Conservation (phyloP, 2,329 filamentous ascomycete genomes). For the Tolypocladium paradoxum region DNA sequence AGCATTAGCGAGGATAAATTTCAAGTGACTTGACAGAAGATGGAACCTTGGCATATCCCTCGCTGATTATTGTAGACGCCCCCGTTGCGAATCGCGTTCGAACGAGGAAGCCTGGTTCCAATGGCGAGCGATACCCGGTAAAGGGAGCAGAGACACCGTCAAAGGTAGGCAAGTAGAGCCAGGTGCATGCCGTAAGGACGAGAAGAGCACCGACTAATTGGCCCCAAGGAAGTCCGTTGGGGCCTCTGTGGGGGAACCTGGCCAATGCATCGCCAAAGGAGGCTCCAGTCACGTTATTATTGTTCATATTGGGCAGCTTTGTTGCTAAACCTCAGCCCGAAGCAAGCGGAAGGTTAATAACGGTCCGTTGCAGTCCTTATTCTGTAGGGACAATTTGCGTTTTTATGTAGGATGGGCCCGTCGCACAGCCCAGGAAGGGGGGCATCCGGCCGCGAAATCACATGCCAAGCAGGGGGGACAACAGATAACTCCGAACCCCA, state of each 20-base stretch:
- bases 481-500: neutral
- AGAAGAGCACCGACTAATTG: neutral
- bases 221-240: neutral
- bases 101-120: constrained; percentile 3
- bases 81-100: constrained; percentile 1
- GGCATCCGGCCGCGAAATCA: neutral
- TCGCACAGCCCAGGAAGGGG: neutral
- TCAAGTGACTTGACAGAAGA: too few relatives aligned
- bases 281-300: neutral
- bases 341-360: neutral
- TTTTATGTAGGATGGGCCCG: neutral
- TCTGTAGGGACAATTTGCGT: neutral
- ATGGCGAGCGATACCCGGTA: constrained; percentile 2
- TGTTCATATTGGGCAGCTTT: neutral
- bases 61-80: constrained; percentile 2
- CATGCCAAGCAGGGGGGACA: neutral
- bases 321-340: neutral
- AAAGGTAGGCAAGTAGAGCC: neutral
- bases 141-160: constrained; percentile 1
- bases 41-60: constrained; percentile 4
- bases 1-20: neutral
- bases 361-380: neutral
- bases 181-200: neutral
- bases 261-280: neutral
- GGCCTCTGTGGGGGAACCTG: neutral